Percentiles rank a stretch among this genome's conserved stretches.
phyloP scores from a whole-genome alignment of 2,329 filamentous ascomycete genomes.

The Blastomyces percursus region DNA sequence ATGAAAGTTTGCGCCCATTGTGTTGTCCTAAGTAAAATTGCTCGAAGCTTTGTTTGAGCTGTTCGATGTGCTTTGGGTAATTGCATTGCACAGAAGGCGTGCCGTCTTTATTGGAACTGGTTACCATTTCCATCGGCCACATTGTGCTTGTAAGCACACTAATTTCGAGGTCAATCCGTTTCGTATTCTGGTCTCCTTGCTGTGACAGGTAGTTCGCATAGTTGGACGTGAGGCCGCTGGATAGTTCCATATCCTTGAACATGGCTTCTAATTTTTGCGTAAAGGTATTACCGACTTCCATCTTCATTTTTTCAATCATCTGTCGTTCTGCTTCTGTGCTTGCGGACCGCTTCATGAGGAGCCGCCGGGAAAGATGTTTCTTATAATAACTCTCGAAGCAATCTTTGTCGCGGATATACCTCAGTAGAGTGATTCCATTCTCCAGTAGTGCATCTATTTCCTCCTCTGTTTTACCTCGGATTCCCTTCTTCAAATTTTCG shows the following conservation, averaged over 20 bases:
- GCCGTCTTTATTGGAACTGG: conserved; percentile 42
- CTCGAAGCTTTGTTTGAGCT: conserved; percentile 73
- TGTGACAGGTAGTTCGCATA: conserved; percentile 62
- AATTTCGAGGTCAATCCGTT: conserved; percentile 66
- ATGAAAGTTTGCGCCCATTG: conserved; percentile 77
- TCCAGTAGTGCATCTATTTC: conserved; percentile 78
- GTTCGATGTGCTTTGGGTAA: conserved; percentile 63
- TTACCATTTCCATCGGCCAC: conserved; percentile 88
- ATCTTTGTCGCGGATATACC: conserved; percentile 85
- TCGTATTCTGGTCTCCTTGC: conserved; percentile 46
- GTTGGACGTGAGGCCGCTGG: conserved; percentile 64
- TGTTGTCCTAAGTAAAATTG: conserved; percentile 80
- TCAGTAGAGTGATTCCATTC: conserved; percentile 76
- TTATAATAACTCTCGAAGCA: conserved; percentile 97
- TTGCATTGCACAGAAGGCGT: conserved; percentile 44
- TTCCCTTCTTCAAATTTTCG: conserved; percentile 86
- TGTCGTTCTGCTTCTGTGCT: conserved; percentile 88
- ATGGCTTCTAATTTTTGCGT: conserved; percentile 90
- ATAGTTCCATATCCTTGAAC: conserved; percentile 92
- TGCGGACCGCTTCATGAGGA: conserved; percentile 80
- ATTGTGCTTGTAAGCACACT: conserved; percentile 85
- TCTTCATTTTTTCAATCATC: conserved; percentile 95
- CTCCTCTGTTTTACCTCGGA: conserved; percentile 81
- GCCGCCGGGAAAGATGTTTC: conserved; percentile 79
- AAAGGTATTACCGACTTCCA: conserved; percentile 89